Percentiles rank a stretch among this genome's conserved stretches.
Evolutionary conservation across 2,329 filamentous ascomycete genomes (phyloP).

Genomic region (Aspergillus eucalypticola): DNA sequence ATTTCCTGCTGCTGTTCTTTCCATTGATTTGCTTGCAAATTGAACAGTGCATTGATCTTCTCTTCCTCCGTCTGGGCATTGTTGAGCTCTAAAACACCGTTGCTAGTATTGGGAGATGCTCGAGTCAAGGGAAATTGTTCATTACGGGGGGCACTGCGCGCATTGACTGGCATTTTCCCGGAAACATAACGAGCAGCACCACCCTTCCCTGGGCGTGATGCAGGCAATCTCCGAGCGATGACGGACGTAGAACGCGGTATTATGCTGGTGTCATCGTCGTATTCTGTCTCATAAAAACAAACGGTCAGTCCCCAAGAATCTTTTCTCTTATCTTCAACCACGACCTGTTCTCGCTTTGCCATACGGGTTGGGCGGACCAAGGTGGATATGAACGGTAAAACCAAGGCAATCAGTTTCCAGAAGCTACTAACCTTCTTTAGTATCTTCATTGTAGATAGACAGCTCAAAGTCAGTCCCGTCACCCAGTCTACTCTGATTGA

Average conservation of each 20-base stretch:
- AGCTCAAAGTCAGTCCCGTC: conserved; percentile 97
- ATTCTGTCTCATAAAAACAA: conserved; percentile 61
- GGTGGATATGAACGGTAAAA: neutral
- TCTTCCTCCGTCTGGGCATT: conserved; percentile 89
- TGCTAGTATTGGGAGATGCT: conserved; percentile 42
- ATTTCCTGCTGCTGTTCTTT: conserved; percentile 89
- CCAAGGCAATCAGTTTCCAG: neutral
- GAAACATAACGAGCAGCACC: conserved; percentile 93
- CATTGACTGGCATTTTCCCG: conserved; percentile 88
- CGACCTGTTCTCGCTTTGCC: neutral
- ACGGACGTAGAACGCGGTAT: conserved; percentile 94
- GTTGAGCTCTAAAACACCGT: conserved; percentile 66
- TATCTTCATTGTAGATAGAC: conserved; percentile 89
- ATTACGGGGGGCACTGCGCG: conserved; percentile 73
- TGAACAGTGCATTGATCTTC: conserved; percentile 88
- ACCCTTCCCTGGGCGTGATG: conserved; percentile 80
- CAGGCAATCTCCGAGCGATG: conserved; percentile 81
- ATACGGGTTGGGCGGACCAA: neutral
- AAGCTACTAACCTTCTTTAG: conserved; percentile 71
- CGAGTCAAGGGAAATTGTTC: conserved; percentile 54
- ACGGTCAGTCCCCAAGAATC: conserved; percentile 23
- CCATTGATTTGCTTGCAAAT: conserved; percentile 88
- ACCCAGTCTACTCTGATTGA: conserved; percentile 86
- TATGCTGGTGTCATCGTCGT: conserved; percentile 96
- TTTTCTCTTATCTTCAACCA: neutral